Conservation (phyloP, 805 yeast species). For the Myxozyma neotropica region DNA sequence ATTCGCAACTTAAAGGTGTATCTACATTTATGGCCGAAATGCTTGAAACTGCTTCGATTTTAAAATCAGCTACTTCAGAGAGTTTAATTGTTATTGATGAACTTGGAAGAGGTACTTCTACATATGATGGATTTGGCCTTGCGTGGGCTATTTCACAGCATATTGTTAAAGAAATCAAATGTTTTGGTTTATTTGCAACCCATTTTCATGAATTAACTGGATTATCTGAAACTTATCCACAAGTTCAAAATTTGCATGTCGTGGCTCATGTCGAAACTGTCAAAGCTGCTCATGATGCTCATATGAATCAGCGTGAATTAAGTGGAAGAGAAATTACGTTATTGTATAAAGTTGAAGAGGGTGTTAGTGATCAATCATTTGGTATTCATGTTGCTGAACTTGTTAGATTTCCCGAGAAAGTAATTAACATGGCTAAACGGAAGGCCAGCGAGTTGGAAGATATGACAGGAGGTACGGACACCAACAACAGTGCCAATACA, state of each 20-base stretch:
- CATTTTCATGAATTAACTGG: conserved; percentile 96
- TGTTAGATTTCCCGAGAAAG: conserved; percentile 88
- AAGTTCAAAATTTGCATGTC: conserved; percentile 82
- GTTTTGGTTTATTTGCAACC: conserved; percentile 91
- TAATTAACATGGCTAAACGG: conserved; percentile 91
- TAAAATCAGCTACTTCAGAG: conserved; percentile 73
- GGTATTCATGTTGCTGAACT: conserved; percentile 98
- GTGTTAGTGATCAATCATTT: conserved; percentile 93
- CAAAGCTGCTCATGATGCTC: conserved; percentile 41
- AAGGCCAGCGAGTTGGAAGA: conserved; percentile 87
- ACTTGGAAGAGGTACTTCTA: conserved; percentile 85
- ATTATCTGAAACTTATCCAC: conserved; percentile 60
- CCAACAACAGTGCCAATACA: conserved; percentile 45
- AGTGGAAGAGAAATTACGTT: conserved; percentile 72
- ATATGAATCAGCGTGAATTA: conserved; percentile 36
- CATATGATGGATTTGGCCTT: conserved; percentile 96
- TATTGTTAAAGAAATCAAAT: conserved; percentile 66
- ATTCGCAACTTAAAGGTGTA: conserved; percentile 93
- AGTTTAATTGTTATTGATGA: conserved; percentile 91
- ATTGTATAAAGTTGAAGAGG: conserved; percentile 91
- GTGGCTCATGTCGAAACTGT: conserved; percentile 76
- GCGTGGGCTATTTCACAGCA: conserved; percentile 96
- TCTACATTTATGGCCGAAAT: conserved; percentile 97
- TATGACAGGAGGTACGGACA: no score
- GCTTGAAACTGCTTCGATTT: conserved; percentile 88